These are phyloP conservation scores for Ceratocystis diversiconidia DNA, from an alignment of 2,329 filamentous ascomycete genomes.

Conservation along the genomic window DNA sequence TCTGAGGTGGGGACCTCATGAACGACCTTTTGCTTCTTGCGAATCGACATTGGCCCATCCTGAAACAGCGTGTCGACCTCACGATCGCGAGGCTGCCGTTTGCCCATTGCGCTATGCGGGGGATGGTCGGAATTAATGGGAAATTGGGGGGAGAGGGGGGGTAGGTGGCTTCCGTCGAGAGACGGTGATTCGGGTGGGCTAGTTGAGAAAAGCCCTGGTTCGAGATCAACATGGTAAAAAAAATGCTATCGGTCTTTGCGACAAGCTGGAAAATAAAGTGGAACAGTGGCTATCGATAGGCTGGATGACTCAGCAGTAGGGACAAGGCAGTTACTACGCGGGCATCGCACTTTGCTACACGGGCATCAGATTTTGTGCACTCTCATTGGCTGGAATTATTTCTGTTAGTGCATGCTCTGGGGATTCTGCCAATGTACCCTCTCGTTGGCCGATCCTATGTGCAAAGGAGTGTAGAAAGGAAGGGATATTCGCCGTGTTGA, in stretches of 20 bases:
- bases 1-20: conserved; percentile 45
- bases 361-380: too few species aligned
- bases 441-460: too few species aligned
- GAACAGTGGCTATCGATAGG: conserved; percentile 11
- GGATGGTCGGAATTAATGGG: not conserved
- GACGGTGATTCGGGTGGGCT: not conserved
- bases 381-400: too few species aligned
- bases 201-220: not conserved
- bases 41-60: conserved; percentile 16
- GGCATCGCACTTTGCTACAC: too few species aligned
- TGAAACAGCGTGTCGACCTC: conserved; percentile 30
- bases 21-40: conserved; percentile 42
- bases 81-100: conserved; percentile 29
- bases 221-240: not conserved
- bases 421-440: too few species aligned
- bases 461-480: too few species aligned
- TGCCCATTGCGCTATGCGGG: conserved; percentile 28
- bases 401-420: too few species aligned
- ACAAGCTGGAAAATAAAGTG: conserved; percentile 17
- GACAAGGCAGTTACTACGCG: too few species aligned
- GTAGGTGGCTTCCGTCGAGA: not conserved
- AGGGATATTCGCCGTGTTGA: too few species aligned
- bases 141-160: not conserved
- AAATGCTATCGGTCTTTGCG: conserved; percentile 13
- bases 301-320: conserved; percentile 13